Evolutionary conservation across 2,329 filamentous ascomycete genomes (phyloP).

Genomic region (Cladophialophora exuberans): DNA sequence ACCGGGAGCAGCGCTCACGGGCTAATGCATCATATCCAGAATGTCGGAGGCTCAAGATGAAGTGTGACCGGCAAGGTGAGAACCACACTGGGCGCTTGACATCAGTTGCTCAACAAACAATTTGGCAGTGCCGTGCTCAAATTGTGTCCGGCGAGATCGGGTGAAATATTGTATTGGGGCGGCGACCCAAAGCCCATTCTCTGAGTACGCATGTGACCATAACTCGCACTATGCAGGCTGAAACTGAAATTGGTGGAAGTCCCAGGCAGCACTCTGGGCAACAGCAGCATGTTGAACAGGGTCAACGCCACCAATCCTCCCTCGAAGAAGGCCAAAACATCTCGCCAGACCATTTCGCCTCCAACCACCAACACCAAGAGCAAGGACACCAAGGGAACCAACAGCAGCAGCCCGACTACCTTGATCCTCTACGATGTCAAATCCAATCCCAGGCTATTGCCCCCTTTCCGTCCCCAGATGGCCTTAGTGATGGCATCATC

Average conservation of each 20-base stretch:
- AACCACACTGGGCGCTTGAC: not conserved
- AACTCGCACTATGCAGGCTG: not conserved
- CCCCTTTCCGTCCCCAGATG: no score
- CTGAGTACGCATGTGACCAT: not conserved
- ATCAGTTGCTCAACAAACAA: not conserved
- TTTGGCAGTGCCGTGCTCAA: constrained; percentile 20
- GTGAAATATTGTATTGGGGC: constrained; percentile 2
- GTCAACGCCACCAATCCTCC: not conserved
- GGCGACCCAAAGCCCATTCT: not conserved
- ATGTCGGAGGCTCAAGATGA: constrained; percentile 21
- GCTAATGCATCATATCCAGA: not conserved
- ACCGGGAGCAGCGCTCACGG: not conserved
- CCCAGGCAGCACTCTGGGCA: not conserved
- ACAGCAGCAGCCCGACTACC: no score
- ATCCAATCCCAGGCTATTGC: no score
- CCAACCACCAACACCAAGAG: constrained; percentile 5
- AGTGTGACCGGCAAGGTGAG: constrained; percentile 13
- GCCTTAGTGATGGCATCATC: not conserved
- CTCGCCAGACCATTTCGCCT: not conserved
- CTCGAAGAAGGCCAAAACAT: not conserved
- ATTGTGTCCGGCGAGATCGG: constrained; percentile 15
- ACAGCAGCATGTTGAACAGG: not conserved
- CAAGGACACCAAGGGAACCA: no score
- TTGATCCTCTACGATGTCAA: no score
- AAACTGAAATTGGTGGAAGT: not conserved